Percentiles rank a stretch among this genome's conserved stretches.
Evolutionary conservation across 2,329 filamentous ascomycete genomes (phyloP).

Genomic region (Curvularia eragrostidis): DNA sequence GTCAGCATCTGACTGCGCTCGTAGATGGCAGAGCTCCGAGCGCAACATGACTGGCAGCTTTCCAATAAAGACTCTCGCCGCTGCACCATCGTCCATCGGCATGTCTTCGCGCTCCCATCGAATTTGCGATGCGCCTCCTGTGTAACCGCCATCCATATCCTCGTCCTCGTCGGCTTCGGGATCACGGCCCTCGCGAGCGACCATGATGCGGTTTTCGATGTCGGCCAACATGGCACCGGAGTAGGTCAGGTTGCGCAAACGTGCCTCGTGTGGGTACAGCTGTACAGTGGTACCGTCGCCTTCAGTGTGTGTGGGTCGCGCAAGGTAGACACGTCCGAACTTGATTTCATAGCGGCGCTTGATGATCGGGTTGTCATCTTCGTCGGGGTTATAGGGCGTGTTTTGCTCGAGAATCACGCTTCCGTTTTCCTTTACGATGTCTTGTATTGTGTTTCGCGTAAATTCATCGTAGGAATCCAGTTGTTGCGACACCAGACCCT

Average conservation of each 20-base stretch:
- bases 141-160: slow-evolving; percentile 49
- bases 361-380: slow-evolving; percentile 73
- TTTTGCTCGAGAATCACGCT: slow-evolving; percentile 93
- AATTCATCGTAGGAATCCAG: slow-evolving; percentile 99
- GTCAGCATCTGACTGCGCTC: slow-evolving; percentile 80
- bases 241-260: slow-evolving; percentile 94
- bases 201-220: slow-evolving; percentile 82
- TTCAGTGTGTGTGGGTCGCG: slow-evolving; percentile 89
- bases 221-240: slow-evolving; percentile 88
- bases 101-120: slow-evolving; percentile 60
- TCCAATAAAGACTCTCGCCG: slow-evolving; percentile 85
- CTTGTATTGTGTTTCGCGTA: slow-evolving; percentile 90
- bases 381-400: slow-evolving; percentile 75
- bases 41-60: slow-evolving; percentile 98
- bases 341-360: slow-evolving; percentile 94
- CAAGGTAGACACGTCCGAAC: slow-evolving; percentile 88
- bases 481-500: slow-evolving; percentile 96
- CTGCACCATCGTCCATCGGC: slow-evolving; percentile 57
- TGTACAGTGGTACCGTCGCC: slow-evolving; percentile 86
- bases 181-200: slow-evolving; percentile 76
- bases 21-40: slow-evolving; percentile 91
- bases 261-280: slow-evolving; percentile 91
- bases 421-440: slow-evolving; percentile 90
- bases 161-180: slow-evolving; percentile 70
- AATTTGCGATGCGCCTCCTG: slow-evolving; percentile 46